Conservation (phyloP, 164 flowering plant genomes). For the Malania oleifera region DNA sequence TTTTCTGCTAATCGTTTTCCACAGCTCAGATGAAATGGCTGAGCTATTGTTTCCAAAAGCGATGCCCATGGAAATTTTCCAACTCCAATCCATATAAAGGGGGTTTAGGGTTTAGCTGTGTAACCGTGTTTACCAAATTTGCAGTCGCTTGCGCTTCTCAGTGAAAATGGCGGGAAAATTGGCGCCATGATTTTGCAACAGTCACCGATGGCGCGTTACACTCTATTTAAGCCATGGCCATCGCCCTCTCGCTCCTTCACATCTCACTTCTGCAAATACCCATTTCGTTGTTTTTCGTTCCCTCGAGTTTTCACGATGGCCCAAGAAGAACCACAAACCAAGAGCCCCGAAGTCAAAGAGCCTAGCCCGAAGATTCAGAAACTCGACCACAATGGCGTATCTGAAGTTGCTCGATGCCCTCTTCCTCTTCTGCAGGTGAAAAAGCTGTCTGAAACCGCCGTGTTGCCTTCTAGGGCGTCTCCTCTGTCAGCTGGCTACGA, state of each 20-base stretch:
- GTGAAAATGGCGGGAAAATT: background rate
- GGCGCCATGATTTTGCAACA: background rate
- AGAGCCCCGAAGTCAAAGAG: background rate
- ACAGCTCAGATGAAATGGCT: no score
- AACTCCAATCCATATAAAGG: no score
- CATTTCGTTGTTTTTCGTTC: background rate
- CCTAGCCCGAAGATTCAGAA: constrained; percentile 4
- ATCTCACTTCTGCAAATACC: background rate
- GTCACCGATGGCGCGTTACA: background rate
- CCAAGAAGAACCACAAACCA: background rate
- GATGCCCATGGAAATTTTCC: no score
- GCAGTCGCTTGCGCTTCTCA: no score
- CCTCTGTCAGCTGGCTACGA: constrained; percentile 6
- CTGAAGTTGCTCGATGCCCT: background rate
- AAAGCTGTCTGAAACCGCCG: background rate
- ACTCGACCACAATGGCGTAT: background rate
- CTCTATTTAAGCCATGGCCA: background rate
- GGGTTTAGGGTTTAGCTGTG: no score
- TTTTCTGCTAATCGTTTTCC: no score
- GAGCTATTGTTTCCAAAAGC: no score
- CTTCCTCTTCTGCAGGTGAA: background rate
- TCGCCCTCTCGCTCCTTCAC: background rate
- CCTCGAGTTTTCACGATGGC: background rate
- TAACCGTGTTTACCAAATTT: no score
- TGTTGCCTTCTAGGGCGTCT: constrained; percentile 4